These are phyloP conservation scores for Elsinoe necatrix DNA, from an alignment of 2,329 filamentous ascomycete species.

Conservation along the genomic window DNA sequence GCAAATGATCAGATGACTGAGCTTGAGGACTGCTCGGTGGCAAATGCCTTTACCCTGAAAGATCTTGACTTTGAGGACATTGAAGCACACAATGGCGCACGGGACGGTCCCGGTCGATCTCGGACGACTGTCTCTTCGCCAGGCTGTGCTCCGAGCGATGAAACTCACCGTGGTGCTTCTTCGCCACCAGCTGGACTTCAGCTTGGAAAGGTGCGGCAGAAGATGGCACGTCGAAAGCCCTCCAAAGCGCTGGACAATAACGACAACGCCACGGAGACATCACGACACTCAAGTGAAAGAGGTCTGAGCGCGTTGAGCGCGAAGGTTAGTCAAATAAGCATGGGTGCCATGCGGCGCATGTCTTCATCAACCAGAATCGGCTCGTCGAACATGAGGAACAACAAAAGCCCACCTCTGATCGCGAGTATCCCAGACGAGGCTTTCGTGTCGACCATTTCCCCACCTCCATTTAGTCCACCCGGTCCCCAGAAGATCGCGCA, in stretches of 20 bases:
- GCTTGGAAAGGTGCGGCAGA: not conserved
- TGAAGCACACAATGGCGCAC: not conserved
- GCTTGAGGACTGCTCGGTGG: constrained; percentile 25
- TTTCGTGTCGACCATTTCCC: not conserved
- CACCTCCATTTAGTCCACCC: not conserved
- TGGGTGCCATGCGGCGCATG: constrained; percentile 5
- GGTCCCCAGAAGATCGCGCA: not conserved
- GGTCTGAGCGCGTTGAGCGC: not conserved
- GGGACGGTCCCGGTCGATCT: not conserved
- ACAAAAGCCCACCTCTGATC: not conserved
- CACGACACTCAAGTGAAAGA: not conserved
- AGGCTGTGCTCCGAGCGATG: not conserved
- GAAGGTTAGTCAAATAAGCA: constrained; percentile 2
- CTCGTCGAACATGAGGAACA: not conserved
- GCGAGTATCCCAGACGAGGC: not conserved
- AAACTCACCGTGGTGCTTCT: not conserved
- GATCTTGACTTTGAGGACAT: not conserved
- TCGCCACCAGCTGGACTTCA: not conserved
- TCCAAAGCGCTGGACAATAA: not conserved
- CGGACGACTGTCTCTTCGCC: not conserved
- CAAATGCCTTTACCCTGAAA: constrained; percentile 27
- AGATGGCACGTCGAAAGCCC: not conserved
- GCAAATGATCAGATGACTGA: constrained; percentile 37
- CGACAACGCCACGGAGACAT: not conserved
- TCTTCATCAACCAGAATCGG: not conserved